These are phyloP conservation scores for Adenanthera pavonina DNA, from an alignment of 306 rosid genomes.

Conservation along the genomic window DNA sequence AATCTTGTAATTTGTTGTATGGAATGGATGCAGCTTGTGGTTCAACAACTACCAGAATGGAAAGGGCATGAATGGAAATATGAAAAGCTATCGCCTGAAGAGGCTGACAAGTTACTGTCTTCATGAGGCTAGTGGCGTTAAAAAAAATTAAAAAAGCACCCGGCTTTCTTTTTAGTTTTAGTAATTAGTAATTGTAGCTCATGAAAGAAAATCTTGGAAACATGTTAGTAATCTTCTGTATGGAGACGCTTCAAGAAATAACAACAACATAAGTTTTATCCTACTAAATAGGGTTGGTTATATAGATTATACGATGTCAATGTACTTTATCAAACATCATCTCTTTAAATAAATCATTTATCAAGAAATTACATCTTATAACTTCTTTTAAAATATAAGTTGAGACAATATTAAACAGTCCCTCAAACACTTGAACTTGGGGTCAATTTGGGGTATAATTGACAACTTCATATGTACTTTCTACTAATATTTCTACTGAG, in stretches of 20 bases:
- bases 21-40: slow-evolving; percentile 55
- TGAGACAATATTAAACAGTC: too few species aligned
- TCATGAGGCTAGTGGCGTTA: neutral
- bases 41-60: slow-evolving; percentile 82
- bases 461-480: too few species aligned
- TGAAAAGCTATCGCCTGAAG: slow-evolving; percentile 43
- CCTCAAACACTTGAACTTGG: too few species aligned
- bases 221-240: neutral
- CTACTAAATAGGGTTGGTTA: too few species aligned
- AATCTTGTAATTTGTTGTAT: neutral
- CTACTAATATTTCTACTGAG: too few species aligned
- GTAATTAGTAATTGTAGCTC: neutral
- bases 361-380: too few species aligned
- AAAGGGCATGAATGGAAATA: slow-evolving; percentile 73
- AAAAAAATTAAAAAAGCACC: neutral
- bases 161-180: neutral
- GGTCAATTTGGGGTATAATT: too few species aligned
- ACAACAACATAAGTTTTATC: too few species aligned
- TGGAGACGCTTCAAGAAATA: neutral
- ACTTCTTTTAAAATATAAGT: too few species aligned
- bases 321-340: too few species aligned
- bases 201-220: slow-evolving; percentile 12
- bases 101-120: slow-evolving; percentile 28
- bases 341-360: too few species aligned
- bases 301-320: too few species aligned